phyloP scores from a whole-genome alignment of 1,284 basidiomycete genomes.

The Melampsora occidentalis region DNA sequence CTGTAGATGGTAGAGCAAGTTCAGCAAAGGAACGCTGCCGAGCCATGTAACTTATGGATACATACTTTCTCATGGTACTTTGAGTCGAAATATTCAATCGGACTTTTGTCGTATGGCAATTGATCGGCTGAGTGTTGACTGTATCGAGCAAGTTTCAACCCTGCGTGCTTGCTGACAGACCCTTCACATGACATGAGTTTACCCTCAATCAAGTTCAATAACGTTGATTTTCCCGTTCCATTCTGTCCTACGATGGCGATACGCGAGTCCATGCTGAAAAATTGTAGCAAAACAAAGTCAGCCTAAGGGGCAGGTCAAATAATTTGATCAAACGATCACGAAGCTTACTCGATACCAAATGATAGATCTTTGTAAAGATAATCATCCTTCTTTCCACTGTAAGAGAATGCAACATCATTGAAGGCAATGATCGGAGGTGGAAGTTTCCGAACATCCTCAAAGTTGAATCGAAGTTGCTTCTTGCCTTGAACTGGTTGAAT shows the following conservation, averaged over 20 bases:
- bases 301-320: not conserved
- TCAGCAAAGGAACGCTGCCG: not conserved
- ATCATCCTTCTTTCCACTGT: slow-evolving; percentile 81
- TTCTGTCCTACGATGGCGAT: slow-evolving; percentile 97
- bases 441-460: slow-evolving; percentile 88
- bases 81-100: slow-evolving; percentile 89
- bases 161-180: slow-evolving; percentile 79
- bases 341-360: slow-evolving; percentile 84
- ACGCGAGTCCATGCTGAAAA: slow-evolving; percentile 82
- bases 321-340: not conserved
- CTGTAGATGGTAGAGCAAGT: slow-evolving; percentile 39
- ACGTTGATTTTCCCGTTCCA: slow-evolving; percentile 95
- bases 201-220: slow-evolving; percentile 90
- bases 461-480: slow-evolving; percentile 82
- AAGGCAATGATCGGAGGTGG: slow-evolving; percentile 98
- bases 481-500: slow-evolving; percentile 80
- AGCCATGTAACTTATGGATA: not conserved
- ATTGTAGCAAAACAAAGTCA: not conserved
- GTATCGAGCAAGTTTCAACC: slow-evolving; percentile 93
- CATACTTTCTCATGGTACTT: slow-evolving; percentile 66
- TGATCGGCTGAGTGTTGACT: slow-evolving; percentile 99
- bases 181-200: slow-evolving; percentile 77
- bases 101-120: slow-evolving; percentile 85
- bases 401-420: slow-evolving; percentile 88
- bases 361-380: slow-evolving; percentile 83